These are phyloP conservation scores for Penicillium freii DNA, from an alignment of 2,329 filamentous ascomycete genomes.

Conservation along the genomic window DNA sequence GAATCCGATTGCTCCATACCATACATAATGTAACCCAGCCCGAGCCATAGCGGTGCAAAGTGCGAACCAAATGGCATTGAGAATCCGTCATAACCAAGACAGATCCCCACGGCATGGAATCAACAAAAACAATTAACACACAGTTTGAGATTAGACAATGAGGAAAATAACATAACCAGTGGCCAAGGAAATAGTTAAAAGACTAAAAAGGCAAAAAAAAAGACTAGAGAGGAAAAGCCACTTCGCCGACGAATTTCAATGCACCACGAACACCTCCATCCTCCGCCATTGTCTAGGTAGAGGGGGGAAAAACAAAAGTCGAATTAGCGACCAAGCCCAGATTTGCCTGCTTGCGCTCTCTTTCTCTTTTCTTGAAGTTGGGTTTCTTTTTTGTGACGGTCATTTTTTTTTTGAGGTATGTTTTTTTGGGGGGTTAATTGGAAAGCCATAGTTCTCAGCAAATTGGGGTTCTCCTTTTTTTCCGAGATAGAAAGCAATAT, in stretches of 20 bases:
- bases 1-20: conserved; percentile 29
- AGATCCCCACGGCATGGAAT: neutral
- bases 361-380: conserved; percentile 18
- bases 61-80: conserved; percentile 1
- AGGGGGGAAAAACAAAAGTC: conserved; percentile 30
- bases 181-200: conserved; percentile 25
- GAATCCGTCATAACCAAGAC: neutral
- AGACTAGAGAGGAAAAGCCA: conserved; percentile 27
- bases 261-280: conserved; percentile 41
- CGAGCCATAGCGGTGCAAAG: conserved; percentile 15
- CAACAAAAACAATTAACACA: conserved; percentile 7
- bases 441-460: conserved; percentile 10
- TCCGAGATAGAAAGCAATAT: conserved; percentile 11
- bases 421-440: neutral
- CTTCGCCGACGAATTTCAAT: conserved; percentile 35
- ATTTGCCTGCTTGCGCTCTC: conserved; percentile 30
- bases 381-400: conserved; percentile 17
- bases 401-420: conserved; percentile 10
- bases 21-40: conserved; percentile 26
- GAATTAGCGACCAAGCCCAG: conserved; percentile 30
- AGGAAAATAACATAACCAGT: conserved; percentile 20
- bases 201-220: conserved; percentile 27
- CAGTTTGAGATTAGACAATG: conserved; percentile 25
- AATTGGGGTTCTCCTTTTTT: conserved; percentile 13
- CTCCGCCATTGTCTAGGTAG: conserved; percentile 38